Conservation (phyloP, 148 eudicot species). For the Drosera capensis region DNA sequence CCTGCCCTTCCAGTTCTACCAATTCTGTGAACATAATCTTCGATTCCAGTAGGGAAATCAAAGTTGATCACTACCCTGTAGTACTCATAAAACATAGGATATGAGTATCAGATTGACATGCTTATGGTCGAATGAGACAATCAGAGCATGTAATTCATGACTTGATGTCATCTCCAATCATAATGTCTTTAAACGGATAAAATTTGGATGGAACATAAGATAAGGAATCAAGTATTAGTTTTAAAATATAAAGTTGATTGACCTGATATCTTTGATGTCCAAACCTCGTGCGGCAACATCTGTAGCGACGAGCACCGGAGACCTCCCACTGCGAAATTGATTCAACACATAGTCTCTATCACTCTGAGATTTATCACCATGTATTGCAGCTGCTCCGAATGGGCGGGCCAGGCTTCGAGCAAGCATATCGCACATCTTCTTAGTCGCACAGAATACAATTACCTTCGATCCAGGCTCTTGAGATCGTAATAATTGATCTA, state of each 20-base stretch:
- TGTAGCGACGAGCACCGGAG: constrained; percentile 92
- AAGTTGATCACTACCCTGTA: constrained; percentile 84
- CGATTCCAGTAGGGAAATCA: constrained; percentile 89
- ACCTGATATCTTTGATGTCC: constrained; percentile 89
- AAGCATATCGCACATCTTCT: constrained; percentile 90
- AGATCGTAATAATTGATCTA: constrained; percentile 76
- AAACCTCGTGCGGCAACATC: constrained; percentile 98
- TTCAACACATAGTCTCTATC: constrained; percentile 75
- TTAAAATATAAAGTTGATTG: constrained; percentile 6
- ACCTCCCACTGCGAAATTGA: constrained; percentile 64
- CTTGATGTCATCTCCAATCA: no score
- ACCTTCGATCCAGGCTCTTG: constrained; percentile 92
- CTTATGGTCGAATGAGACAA: no score
- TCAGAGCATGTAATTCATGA: no score
- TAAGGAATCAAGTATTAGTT: no score
- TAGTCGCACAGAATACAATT: constrained; percentile 89
- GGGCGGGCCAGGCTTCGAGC: constrained; percentile 53
- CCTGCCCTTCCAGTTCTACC: constrained; percentile 99
- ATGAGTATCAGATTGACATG: background rate
- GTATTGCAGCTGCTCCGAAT: constrained; percentile 89
- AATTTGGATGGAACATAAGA: no score
- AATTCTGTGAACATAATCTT: constrained; percentile 97
- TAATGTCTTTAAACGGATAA: no score
- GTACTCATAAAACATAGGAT: background rate
- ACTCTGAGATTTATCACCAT: constrained; percentile 79